Evolutionary conservation across 2,329 filamentous ascomycete genomes (phyloP), one percentile per base, ranked within the genome.

Genomic region (Periconia sp.): DNA sequence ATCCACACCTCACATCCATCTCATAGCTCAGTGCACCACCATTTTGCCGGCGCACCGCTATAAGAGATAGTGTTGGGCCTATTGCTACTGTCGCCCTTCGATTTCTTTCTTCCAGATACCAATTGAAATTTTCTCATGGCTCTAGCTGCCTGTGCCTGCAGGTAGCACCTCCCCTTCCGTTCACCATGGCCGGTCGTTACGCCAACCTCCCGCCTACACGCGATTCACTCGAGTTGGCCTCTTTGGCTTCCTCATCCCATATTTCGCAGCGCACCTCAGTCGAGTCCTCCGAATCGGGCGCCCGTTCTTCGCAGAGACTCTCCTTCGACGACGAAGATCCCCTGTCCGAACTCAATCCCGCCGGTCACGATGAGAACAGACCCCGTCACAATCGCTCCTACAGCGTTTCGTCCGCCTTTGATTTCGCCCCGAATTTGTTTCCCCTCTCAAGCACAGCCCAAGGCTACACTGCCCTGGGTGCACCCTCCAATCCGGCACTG

Each of bases 201-300:
- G 64, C 71, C 47, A 68, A 60, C 60, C 67, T 64, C 48, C 65
- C 62, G 43, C 77, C 78, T 13, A 77, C 85, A 57, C 90, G 94
- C 77, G 94, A 99, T 81, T 97, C 93, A 45, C 86, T 99, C 69
- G 94, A 99, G 79, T 88, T 99, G 54, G 94, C 92, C 56, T 97
- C 92, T 49, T 86, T 99, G 59, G 94, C 93, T 55, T 96, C 91
- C 57, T 92, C 89, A 37, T 91, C 89, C 63, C 84, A 82, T 49
- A 82, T 82, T 58, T 84, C 83, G 45, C 82, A 82, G 11, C 85
- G 88, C 45, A 79, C 82, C n/a, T 89, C 88, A 15, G 84, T 88
- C 52, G 81, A 81, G 41, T 96, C 92, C 35, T 89, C 86, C 2
- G 84, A 86, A 40, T 91, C 89, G n/a, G 93, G 91, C 63, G 86